Evolutionary conservation across 495 filamentous ascomycete species (phyloP).

Genomic region (Amorphotheca resinae): DNA sequence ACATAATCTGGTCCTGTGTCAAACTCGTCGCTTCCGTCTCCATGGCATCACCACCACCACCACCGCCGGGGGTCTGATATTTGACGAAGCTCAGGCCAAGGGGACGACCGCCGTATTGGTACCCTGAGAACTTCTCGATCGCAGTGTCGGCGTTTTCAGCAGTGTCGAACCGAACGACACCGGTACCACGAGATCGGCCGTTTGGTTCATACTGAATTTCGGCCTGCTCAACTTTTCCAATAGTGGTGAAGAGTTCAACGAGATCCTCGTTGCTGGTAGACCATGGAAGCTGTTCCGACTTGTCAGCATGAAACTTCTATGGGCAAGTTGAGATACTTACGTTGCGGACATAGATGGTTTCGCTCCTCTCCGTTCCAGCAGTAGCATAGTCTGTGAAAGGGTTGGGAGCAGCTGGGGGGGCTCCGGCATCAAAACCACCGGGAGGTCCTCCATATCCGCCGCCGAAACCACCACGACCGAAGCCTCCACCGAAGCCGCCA

Average conservation of each 20-base stretch:
- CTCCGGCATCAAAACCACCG: slow-evolving; percentile 25
- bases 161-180: slow-evolving; percentile 85
- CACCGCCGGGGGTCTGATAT: slow-evolving; percentile 55
- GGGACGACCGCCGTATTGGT: slow-evolving; percentile 92
- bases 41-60: slow-evolving; percentile 51
- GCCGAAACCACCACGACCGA: slow-evolving; percentile 31
- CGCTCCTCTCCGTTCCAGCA: slow-evolving; percentile 69
- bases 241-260: slow-evolving; percentile 91
- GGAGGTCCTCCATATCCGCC: slow-evolving; percentile 32
- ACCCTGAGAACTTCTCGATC: slow-evolving; percentile 94
- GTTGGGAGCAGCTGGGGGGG: slow-evolving; percentile 59
- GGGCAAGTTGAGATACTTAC: slow-evolving; percentile 42
- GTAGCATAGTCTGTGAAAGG: slow-evolving; percentile 92
- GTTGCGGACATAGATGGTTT: slow-evolving; percentile 90
- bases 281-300: slow-evolving; percentile 70
- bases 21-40: slow-evolving; percentile 68
- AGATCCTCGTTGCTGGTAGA: slow-evolving; percentile 97
- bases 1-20: slow-evolving; percentile 99
- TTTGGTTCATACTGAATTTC: slow-evolving; percentile 98
- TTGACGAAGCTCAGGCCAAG: slow-evolving; percentile 87
- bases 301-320: slow-evolving; percentile 5
- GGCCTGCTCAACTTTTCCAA: slow-evolving; percentile 92
- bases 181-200: slow-evolving; percentile 86
- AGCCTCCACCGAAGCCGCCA: slow-evolving; percentile 43
- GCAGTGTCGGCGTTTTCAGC: slow-evolving; percentile 79